Percentiles rank a stretch among this genome's conserved stretches.
These are phyloP conservation scores for Simplicillium aogashimaense DNA, from an alignment of 2,329 filamentous ascomycete species.

Conservation along the genomic window DNA sequence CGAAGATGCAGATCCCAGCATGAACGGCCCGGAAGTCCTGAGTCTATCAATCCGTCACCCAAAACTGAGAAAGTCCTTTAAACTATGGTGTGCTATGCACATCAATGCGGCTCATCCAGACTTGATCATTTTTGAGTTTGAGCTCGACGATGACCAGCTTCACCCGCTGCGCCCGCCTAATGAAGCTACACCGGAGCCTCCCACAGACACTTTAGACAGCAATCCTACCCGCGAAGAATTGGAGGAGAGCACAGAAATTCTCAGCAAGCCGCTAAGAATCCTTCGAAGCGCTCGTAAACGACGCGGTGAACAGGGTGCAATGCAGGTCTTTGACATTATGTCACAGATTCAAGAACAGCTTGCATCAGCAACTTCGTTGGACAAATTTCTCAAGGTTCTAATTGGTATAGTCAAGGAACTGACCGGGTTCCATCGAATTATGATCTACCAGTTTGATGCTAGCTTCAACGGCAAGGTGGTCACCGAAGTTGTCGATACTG, in stretches of 20 bases:
- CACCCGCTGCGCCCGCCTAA: conserved; percentile 57
- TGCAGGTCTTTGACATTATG: conserved; percentile 89
- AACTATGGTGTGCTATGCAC: conserved; percentile 84
- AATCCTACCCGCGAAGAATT: conserved; percentile 67
- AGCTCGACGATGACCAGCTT: conserved; percentile 65
- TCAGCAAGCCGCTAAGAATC: conserved; percentile 69
- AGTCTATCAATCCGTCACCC: conserved; percentile 61
- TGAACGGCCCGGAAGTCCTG: conserved; percentile 80
- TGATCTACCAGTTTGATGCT: conserved; percentile 86
- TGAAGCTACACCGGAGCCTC: conserved; percentile 49
- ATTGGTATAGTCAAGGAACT: conserved; percentile 83
- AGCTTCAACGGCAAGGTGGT: conserved; percentile 79
- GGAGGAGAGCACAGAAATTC: conserved; percentile 63
- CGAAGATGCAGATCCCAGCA: conserved; percentile 63
- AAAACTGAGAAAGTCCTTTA: conserved; percentile 41
- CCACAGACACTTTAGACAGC: conserved; percentile 65
- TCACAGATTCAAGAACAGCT: conserved; percentile 86
- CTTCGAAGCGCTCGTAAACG: conserved; percentile 65
- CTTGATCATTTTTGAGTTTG: conserved; percentile 79
- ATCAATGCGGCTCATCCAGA: conserved; percentile 58
- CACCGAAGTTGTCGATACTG: conserved; percentile 74
- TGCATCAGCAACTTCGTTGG: conserved; percentile 58
- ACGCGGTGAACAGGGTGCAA: conserved; percentile 69
- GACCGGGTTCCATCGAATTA: conserved; percentile 83
- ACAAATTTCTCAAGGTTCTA: conserved; percentile 67